Percentiles rank a stretch among this genome's conserved stretches.
Conservation (phyloP, 2,329 filamentous ascomycete species). For the Emydomyces testavorans region DNA sequence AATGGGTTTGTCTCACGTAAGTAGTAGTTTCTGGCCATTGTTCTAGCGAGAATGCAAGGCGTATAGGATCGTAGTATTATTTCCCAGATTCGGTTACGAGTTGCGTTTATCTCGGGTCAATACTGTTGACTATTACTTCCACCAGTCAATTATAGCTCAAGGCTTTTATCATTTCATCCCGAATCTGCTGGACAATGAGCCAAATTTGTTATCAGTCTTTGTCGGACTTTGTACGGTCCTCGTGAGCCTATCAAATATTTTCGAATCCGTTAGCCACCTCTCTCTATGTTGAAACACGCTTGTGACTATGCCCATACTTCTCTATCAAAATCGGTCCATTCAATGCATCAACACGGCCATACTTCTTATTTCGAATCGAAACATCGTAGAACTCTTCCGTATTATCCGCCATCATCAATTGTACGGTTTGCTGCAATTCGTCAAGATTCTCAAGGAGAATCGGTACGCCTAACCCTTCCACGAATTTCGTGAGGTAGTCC, state of each 20-base stretch:
- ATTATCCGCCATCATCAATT: constrained; percentile 74
- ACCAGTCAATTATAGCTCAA: background rate
- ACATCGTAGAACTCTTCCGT: constrained; percentile 97
- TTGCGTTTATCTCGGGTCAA: background rate
- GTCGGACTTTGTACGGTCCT: constrained; percentile 45
- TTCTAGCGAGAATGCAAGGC: background rate
- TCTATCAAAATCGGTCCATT: constrained; percentile 84
- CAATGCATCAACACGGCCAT: constrained; percentile 79
- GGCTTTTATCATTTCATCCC: constrained; percentile 43
- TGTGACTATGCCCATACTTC: constrained; percentile 50
- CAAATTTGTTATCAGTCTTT: constrained; percentile 53
- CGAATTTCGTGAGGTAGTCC: constrained; percentile 71
- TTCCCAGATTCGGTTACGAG: background rate
- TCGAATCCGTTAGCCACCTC: background rate
- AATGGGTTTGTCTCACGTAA: background rate
- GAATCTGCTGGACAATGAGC: constrained; percentile 64
- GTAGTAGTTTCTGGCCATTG: background rate
- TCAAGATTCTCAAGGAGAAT: constrained; percentile 82
- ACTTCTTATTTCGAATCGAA: constrained; percentile 79
- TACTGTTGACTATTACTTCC: background rate
- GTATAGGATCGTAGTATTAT: constrained; percentile 3
- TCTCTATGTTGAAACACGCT: background rate
- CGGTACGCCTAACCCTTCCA: constrained; percentile 74
- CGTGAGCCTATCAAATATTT: constrained; percentile 44
- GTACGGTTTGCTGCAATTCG: constrained; percentile 84